Evolutionary conservation across 306 rosid species (phyloP), one percentile per base, ranked within the genome.

Genomic region (Vicia villosa): DNA sequence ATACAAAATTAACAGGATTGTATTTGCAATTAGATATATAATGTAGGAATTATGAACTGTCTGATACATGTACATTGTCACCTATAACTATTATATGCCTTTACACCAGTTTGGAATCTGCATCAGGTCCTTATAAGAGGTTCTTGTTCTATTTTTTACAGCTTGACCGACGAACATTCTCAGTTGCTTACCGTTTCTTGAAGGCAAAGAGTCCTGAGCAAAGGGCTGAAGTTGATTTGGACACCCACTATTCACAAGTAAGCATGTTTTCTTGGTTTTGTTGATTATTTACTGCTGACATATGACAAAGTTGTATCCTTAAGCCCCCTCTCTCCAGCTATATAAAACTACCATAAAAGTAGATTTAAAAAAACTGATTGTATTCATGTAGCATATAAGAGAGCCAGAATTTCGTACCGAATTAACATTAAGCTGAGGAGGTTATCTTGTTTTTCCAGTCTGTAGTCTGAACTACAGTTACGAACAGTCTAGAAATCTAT

Each of bases 151-250:
- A 1, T 12, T 56, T 55, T 72, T 63, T 77, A 74, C 89, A 94
- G 99, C 62, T 94, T 49, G 91, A 89, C 66, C 73, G 81, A 70
- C 77, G 74, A 79, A 84, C 88, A 11, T 21, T 94, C 26, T 85
- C 90, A 0, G 82, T 94, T 73, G 99, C 96, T 75, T 67, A 81
- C 74, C 88, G 97, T 60, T 95, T 95, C 84, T 73, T 91, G 55
- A 86, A 64, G 83, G 97, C 99, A 45, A 94, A 91, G 82, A 89
- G 97, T 80, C 96, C 99, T 42, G 97, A 89, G 71, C 87, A 89
- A 74, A 85, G 99, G 70, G 97, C 99, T 32, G 96, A 86, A 78
- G 99, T 95, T 62, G 99, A 95, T 80, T 89, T 95, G 85, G 99
- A 95, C 78, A 91, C 96, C 26, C 99, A 95, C 81, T 95, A 95